phyloP scores from a whole-genome alignment of 768 basidiomycete species.

The Trametes villosa region DNA sequence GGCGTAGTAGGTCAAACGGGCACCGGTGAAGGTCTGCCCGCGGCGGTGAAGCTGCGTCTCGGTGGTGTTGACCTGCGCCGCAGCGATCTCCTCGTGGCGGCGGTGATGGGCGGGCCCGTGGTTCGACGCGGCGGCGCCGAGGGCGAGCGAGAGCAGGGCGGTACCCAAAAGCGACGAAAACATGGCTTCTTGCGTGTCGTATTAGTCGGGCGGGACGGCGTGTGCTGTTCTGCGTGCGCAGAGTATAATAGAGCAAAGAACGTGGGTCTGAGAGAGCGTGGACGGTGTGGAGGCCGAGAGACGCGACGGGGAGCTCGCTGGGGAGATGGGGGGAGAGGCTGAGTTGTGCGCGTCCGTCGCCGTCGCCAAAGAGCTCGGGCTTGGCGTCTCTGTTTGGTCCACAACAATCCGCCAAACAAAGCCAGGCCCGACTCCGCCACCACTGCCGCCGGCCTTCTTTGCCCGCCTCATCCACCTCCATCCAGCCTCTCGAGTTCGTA shows the following conservation, averaged over 20 bases:
- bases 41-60: slow-evolving; percentile 19
- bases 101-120: slow-evolving; percentile 24
- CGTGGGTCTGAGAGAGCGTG: slow-evolving; percentile 27
- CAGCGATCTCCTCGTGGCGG: slow-evolving; percentile 36
- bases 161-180: slow-evolving; percentile 27
- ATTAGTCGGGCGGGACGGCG: background rate
- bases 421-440: background rate
- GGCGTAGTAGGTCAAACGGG: slow-evolving; percentile 41
- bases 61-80: slow-evolving; percentile 27
- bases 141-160: slow-evolving; percentile 29
- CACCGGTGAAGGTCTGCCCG: slow-evolving; percentile 28
- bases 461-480: background rate
- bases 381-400: slow-evolving; percentile 13
- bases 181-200: slow-evolving; percentile 25
- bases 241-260: slow-evolving; percentile 19
- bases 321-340: slow-evolving; percentile 8
- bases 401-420: background rate
- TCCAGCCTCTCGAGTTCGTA: background rate
- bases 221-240: slow-evolving; percentile 1
- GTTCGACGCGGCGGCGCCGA: slow-evolving; percentile 25
- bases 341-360: slow-evolving; percentile 7
- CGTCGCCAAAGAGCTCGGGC: background rate
- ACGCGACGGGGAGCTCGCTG: slow-evolving; percentile 3
- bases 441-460: slow-evolving; percentile 1
- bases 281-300: slow-evolving; percentile 4